A percentile compares a stretch with the other conserved stretches of the same genome.
Conservation (phyloP, 1,284 basidiomycete species). For the Peniophora sp. region DNA sequence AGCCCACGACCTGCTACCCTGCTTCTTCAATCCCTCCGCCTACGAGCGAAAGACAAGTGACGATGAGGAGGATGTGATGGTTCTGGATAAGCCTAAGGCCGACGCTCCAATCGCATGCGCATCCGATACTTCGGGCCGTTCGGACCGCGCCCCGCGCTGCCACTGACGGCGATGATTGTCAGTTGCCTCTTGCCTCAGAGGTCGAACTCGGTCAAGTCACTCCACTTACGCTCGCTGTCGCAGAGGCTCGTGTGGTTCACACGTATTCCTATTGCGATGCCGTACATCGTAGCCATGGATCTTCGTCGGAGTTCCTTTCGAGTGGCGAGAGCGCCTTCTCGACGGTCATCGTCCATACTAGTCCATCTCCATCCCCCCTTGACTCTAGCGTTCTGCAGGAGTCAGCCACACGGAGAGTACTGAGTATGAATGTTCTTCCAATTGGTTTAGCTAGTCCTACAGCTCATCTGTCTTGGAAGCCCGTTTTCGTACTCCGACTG, state of each 20-base stretch:
- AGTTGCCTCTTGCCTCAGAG: neutral
- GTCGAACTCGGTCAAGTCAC: neutral
- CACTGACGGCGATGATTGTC: neutral
- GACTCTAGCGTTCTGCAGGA: too few relatives aligned
- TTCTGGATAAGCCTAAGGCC: slow-evolving; percentile 9
- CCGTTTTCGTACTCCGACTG: too few relatives aligned
- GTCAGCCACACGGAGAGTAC: too few relatives aligned
- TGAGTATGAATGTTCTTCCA: too few relatives aligned
- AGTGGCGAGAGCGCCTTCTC: too few relatives aligned
- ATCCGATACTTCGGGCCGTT: neutral
- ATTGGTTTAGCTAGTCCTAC: too few relatives aligned
- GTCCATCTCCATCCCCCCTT: too few relatives aligned
- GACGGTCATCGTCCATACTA: too few relatives aligned
- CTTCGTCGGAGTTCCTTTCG: too few relatives aligned
- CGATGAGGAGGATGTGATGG: slow-evolving; percentile 9
- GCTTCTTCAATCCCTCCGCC: slow-evolving; percentile 8
- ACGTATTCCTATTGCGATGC: neutral
- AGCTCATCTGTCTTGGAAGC: too few relatives aligned
- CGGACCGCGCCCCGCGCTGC: neutral
- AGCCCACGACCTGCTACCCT: slow-evolving; percentile 9
- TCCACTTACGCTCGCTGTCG: neutral
- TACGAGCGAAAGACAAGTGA: slow-evolving; percentile 6
- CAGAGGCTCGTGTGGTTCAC: neutral
- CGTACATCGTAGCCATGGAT: too few relatives aligned
- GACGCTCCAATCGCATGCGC: neutral